Evolutionary conservation across 2,329 filamentous ascomycete genomes (phyloP), one percentile per base, ranked within the genome.

Genomic region (Diplodia scrobiculata): DNA sequence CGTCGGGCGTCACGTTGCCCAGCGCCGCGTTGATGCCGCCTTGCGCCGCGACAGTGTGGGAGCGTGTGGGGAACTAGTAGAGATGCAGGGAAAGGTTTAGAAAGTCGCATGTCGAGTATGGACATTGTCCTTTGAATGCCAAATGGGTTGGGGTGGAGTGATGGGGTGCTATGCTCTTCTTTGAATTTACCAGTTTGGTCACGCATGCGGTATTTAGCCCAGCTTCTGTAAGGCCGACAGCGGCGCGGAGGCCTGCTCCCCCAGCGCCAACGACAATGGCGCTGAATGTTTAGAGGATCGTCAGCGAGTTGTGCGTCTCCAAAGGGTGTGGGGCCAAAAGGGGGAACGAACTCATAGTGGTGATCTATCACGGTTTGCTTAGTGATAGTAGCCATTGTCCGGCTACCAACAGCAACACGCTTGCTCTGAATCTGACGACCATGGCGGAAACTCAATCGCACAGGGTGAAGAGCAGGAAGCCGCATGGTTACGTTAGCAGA

Each of bases 11-110:
- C 81, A 84, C 84, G 70, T 84, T 84, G 69, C 83, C 84, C 17
- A 86, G 75, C 3, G 84, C 84, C 10, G 84, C 84, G 73, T 86
- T 86, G 73, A 88, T 88, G 69, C 86, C 86, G 69, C 86, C 86
- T 76, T 89, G 86, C 27, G 86, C 86, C n/a, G 86, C 86, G 67
- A 88, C 86, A 11, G 86, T 89, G 76, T 88, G 86, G 70, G 82
- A 85, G 77, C 86, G 80, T 19, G 86, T 88, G 36, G 85, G 85
- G 74, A 88, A 88, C 38, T 65, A 21, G 25, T 9, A 10, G 14
- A 7, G 38, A 2, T n/a, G 17, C 17, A 6, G 29, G 7, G 29
- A 32, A 32, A 32, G 17, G 13, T n/a, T 41, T n/a, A 17, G 38
- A 6, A 3, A n/a, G 3, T n/a, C 6, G 2, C 17, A n/a, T 4